Conservation (phyloP, 73 alveolate genomes). For the Paramecium bursaria region DNA sequence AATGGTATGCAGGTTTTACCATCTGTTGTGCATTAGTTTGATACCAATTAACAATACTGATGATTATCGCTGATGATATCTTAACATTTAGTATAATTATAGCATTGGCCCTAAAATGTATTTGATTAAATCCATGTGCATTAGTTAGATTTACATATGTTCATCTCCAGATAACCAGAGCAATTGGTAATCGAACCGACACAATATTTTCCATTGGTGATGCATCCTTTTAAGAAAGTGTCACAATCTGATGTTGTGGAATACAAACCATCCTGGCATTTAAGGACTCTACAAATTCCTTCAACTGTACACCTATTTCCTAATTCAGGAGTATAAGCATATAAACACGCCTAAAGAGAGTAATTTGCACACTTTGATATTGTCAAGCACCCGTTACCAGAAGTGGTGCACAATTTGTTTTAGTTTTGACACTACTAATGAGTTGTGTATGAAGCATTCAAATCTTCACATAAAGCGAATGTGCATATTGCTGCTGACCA, state of each 20-base stretch:
- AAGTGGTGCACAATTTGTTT: not conserved
- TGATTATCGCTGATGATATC: not conserved
- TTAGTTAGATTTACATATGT: not conserved
- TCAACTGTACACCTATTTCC: not conserved
- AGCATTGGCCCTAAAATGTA: not conserved
- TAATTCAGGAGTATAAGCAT: not conserved
- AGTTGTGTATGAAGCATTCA: not conserved
- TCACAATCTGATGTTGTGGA: not conserved
- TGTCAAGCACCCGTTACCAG: not conserved
- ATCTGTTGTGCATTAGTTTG: not conserved
- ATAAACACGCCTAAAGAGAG: not conserved
- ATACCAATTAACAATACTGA: not conserved
- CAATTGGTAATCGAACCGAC: not conserved
- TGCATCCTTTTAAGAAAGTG: not conserved
- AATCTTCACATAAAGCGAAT: not conserved
- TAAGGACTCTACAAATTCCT: not conserved
- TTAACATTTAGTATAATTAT: not conserved
- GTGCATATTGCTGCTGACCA: not conserved
- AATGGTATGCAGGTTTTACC: not conserved
- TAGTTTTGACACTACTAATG: not conserved
- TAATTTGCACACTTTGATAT: not conserved
- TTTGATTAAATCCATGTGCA: not conserved
- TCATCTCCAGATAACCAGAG: not conserved
- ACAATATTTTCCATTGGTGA: not conserved
- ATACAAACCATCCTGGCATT: not conserved